Percentiles rank a stretch among this genome's conserved stretches.
Conservation (phyloP, 495 filamentous ascomycete genomes). For the Baudoinia panamericana region DNA sequence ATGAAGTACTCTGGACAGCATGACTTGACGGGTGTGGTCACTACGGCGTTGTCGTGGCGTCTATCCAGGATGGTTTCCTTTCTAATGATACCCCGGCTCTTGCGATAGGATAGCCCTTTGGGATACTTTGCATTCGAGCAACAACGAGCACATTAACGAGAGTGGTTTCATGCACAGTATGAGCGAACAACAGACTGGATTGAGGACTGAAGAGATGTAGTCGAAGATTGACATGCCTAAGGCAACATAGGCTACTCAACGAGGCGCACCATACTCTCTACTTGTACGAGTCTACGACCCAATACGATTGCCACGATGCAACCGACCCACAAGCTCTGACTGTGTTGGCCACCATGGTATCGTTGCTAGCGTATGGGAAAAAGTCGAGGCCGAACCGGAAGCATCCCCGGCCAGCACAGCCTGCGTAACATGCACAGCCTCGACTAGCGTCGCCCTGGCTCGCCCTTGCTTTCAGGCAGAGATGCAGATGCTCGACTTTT, state of each 20-base stretch:
- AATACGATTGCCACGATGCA: too few species aligned
- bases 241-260: background rate
- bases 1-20: background rate
- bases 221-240: background rate
- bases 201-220: background rate
- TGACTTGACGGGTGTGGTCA: too few species aligned
- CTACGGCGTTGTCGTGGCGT: too few species aligned
- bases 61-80: too few species aligned
- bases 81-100: too few species aligned
- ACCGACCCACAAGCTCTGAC: too few species aligned
- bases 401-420: background rate
- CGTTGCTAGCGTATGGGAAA: too few species aligned
- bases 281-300: background rate
- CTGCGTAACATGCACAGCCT: too few species aligned
- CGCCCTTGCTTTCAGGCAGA: background rate
- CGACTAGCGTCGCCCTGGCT: background rate
- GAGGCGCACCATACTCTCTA: background rate
- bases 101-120: too few species aligned
- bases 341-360: conserved; percentile 1
- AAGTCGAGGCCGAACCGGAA: background rate
- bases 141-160: background rate
- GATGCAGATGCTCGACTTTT: background rate
- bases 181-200: background rate
- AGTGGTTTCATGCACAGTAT: background rate
- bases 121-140: too few species aligned